Evolutionary conservation across 805 yeast genomes (phyloP).

Genomic region (Wickerhamiella australiensis): DNA sequence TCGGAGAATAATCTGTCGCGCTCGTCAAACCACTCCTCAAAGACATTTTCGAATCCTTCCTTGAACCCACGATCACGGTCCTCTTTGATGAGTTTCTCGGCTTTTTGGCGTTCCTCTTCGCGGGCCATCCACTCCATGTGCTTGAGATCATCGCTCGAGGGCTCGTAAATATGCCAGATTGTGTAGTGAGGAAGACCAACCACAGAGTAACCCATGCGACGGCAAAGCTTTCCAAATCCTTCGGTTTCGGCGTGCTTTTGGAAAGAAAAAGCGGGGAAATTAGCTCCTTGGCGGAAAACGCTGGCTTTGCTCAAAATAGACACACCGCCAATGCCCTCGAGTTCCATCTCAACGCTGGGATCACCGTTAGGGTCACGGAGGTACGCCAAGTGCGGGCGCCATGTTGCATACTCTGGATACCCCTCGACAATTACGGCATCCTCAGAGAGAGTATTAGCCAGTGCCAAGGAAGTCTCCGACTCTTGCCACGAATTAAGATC

Average conservation of each 20-base stretch:
- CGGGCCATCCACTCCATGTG: constrained; percentile 39
- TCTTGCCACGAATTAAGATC: constrained; percentile 96
- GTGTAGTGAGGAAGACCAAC: constrained; percentile 89
- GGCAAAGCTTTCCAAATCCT: constrained; percentile 83
- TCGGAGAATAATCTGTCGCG: constrained; percentile 43
- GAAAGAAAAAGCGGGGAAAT: constrained; percentile 92
- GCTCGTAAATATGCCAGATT: constrained; percentile 95
- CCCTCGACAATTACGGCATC: constrained; percentile 96
- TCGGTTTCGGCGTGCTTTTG: constrained; percentile 95
- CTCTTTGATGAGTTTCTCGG: constrained; percentile 27
- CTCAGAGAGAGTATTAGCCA: constrained; percentile 49
- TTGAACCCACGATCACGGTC: constrained; percentile 42
- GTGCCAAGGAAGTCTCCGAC: constrained; percentile 50
- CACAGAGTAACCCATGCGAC: constrained; percentile 76
- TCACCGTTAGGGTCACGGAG: constrained; percentile 67
- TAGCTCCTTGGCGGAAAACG: constrained; percentile 76
- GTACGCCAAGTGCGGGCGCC: constrained; percentile 95
- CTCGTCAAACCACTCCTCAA: constrained; percentile 61
- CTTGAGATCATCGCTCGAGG: constrained; percentile 78
- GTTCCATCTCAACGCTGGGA: constrained; percentile 82
- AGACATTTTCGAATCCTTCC: constrained; percentile 65
- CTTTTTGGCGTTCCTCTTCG: constrained; percentile 31
- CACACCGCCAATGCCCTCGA: constrained; percentile 96
- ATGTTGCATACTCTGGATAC: constrained; percentile 94
- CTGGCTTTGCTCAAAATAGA: constrained; percentile 75